These are phyloP conservation scores for Notholithocarpus densiflorus DNA, from an alignment of 306 rosid species.

Conservation along the genomic window DNA sequence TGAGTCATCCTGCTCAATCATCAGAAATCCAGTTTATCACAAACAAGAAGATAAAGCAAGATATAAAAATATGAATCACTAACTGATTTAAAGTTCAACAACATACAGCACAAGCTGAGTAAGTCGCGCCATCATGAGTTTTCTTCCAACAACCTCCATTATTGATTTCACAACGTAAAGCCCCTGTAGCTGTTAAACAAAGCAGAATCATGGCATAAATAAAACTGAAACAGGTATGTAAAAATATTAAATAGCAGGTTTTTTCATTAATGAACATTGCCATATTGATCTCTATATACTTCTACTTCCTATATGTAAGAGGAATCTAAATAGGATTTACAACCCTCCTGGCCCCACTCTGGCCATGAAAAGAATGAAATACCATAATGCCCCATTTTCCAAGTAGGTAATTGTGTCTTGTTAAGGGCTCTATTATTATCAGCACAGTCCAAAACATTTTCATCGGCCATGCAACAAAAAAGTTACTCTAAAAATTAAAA, in stretches of 20 bases:
- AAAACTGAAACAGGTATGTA: not conserved
- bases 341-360: not conserved
- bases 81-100: not conserved
- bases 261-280: not conserved
- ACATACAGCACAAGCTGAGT: constrained; percentile 87
- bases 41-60: not conserved
- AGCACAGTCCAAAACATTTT: not conserved
- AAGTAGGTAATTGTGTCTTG: not conserved
- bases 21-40: not conserved
- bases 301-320: not conserved
- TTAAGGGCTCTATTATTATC: not conserved
- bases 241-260: not conserved
- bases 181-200: constrained; percentile 67
- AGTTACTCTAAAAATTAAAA: not conserved
- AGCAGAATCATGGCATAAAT: constrained; percentile 6
- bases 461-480: not conserved
- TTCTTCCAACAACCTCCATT: constrained; percentile 97
- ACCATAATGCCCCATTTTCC: not conserved
- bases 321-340: not conserved
- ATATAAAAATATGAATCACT: not conserved
- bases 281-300: not conserved
- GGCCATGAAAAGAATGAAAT: not conserved
- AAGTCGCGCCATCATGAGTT: constrained; percentile 44
- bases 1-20: constrained; percentile 58
- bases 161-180: constrained; percentile 69